Evolutionary conservation across 139 green algal species (phyloP).

Genomic region (Tetradesmus obliquus): DNA sequence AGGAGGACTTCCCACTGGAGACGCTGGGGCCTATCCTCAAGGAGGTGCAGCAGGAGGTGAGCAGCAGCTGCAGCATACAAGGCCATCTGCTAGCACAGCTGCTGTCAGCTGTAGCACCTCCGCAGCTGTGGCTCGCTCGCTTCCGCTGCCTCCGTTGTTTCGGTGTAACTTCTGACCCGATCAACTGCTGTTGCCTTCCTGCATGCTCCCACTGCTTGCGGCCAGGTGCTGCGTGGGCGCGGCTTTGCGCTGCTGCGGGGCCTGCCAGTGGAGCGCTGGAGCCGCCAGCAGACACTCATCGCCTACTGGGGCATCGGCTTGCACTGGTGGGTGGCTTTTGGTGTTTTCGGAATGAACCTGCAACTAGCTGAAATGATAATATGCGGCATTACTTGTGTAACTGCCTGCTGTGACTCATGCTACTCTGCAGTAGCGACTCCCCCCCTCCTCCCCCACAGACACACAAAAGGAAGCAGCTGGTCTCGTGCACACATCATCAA

Average conservation of each 20-base stretch:
- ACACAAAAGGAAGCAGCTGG: background rate
- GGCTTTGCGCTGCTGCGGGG: conserved; percentile 72
- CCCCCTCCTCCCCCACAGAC: background rate
- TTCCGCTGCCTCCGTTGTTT: too few relatives aligned
- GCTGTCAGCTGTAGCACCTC: too few relatives aligned
- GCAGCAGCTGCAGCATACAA: too few relatives aligned
- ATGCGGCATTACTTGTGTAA: background rate
- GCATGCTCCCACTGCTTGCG: background rate
- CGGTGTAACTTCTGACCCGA: too few relatives aligned
- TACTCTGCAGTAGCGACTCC: background rate
- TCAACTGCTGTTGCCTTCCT: too few relatives aligned
- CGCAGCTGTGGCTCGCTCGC: too few relatives aligned
- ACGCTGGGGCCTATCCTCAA: conserved; percentile 54
- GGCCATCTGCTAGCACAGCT: too few relatives aligned
- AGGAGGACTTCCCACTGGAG: background rate
- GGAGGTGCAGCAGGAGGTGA: conserved; percentile 25
- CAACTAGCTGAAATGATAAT: background rate
- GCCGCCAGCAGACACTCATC: conserved; percentile 55
- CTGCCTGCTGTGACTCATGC: background rate
- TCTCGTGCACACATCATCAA: too few relatives aligned
- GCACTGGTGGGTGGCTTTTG: conserved; percentile 55
- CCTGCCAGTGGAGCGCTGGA: conserved; percentile 66
- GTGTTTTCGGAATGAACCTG: background rate
- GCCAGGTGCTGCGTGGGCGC: conserved; percentile 56
- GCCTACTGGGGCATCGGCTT: conserved; percentile 66